Evolutionary conservation across 2,329 filamentous ascomycete genomes (phyloP).

Genomic region (Hypoxylon sp.): DNA sequence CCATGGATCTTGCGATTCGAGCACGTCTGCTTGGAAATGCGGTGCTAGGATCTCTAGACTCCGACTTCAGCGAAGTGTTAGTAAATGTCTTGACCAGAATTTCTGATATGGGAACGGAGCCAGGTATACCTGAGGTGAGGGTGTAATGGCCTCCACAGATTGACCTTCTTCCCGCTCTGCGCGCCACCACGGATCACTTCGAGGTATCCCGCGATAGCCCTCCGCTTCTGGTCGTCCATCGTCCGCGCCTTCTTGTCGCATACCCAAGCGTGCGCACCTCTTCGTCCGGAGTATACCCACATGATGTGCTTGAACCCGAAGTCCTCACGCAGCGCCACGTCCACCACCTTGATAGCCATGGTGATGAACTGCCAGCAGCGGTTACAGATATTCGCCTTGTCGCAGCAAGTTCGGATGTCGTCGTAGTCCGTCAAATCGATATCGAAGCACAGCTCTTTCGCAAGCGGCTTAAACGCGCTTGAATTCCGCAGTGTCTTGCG

Average conservation of each 20-base stretch:
- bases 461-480: conserved; percentile 84
- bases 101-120: neutral
- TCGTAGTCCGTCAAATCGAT: conserved; percentile 99
- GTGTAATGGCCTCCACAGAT: conserved; percentile 85
- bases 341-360: conserved; percentile 96
- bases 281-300: conserved; percentile 97
- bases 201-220: conserved; percentile 88
- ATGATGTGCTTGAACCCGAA: conserved; percentile 97
- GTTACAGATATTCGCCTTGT: conserved; percentile 90
- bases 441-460: conserved; percentile 98
- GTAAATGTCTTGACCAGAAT: neutral
- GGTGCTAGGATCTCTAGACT: conserved; percentile 87
- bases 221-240: conserved; percentile 87
- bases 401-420: conserved; percentile 94
- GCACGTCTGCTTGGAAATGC: conserved; percentile 86
- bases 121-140: conserved; percentile 80
- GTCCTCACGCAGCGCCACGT: conserved; percentile 88
- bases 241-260: conserved; percentile 88
- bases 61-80: conserved; percentile 62
- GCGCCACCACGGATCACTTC: conserved; percentile 90
- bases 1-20: conserved; percentile 91
- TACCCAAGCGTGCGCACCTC: conserved; percentile 98
- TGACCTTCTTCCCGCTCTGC: conserved; percentile 88
- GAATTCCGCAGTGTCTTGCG: conserved; percentile 85
- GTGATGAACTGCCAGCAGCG: conserved; percentile 98